Conservation (phyloP, 352 stramenopile species). For the Pythium pyrilobum region DNA sequence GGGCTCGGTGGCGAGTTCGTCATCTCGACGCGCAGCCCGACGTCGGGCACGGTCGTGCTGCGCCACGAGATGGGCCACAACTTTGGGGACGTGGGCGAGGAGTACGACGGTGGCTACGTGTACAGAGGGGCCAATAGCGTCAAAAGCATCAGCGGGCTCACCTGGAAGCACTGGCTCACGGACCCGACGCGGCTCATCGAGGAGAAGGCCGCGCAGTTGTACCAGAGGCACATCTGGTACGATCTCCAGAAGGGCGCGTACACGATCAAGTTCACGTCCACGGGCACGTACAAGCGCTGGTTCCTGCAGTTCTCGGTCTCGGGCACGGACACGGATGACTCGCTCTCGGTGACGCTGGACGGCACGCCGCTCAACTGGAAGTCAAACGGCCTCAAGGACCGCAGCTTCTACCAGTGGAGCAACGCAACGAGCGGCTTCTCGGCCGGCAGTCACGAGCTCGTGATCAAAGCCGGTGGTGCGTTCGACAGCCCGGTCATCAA, state of each 20-base stretch:
- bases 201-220: conserved; percentile 23
- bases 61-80: conserved; percentile 38
- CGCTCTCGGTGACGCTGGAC: conserved; percentile 24
- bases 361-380: conserved; percentile 20
- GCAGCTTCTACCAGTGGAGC: conserved; percentile 25
- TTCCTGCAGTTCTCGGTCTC: conserved; percentile 24
- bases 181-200: conserved; percentile 18
- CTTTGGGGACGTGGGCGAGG: conserved; percentile 36
- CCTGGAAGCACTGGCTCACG: conserved; percentile 32
- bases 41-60: conserved; percentile 26
- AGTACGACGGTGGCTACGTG: conserved; percentile 34
- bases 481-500: conserved; percentile 26
- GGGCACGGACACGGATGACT: conserved; percentile 23
- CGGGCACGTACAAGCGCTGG: conserved; percentile 26
- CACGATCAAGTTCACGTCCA: conserved; percentile 28
- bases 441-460: conserved; percentile 21
- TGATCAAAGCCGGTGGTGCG: conserved; percentile 20
- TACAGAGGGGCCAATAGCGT: conserved; percentile 33
- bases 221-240: conserved; percentile 32
- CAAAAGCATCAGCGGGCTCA: not conserved
- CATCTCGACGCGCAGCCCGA: conserved; percentile 26
- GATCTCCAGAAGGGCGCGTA: conserved; percentile 26
- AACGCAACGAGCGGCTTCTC: conserved; percentile 18
- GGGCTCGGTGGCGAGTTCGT: conserved; percentile 35
- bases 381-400: conserved; percentile 25